A percentile compares a stretch with the other conserved stretches of the same genome.
Conservation (phyloP, 345 rosid genomes). For the Schrenkiella parvula region DNA sequence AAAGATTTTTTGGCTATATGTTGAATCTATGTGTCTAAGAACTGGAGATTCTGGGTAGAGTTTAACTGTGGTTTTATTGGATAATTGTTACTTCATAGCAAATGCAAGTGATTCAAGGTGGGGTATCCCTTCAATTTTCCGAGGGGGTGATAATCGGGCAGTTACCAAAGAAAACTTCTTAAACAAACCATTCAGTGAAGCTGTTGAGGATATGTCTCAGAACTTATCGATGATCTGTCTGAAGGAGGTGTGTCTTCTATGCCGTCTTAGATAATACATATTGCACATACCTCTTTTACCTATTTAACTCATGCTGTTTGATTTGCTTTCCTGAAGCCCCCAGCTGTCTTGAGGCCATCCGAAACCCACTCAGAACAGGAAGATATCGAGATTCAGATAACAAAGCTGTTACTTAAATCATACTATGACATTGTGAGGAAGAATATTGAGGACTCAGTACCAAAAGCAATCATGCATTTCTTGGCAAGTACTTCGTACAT, state of each 20-base stretch:
- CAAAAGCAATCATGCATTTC: conserved; percentile 98
- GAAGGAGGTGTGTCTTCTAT: conserved; percentile 54
- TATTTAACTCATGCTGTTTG: conserved; percentile 19
- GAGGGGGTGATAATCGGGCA: conserved; percentile 59
- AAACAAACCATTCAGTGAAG: conserved; percentile 50
- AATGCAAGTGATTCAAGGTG: conserved; percentile 59
- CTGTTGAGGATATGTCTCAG: conserved; percentile 51
- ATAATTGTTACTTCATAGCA: conserved; percentile 36
- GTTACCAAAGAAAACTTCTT: conserved; percentile 55
- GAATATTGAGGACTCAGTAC: conserved; percentile 81
- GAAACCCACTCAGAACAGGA: conserved; percentile 91
- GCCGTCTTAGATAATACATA: not conserved
- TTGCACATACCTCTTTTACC: not conserved
- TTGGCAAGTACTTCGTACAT: conserved; percentile 45
- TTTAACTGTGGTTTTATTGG: conserved; percentile 23
- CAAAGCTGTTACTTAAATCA: conserved; percentile 77
- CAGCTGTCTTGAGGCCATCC: conserved; percentile 74
- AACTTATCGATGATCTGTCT: conserved; percentile 73
- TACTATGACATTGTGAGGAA: conserved; percentile 95
- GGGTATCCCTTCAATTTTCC: conserved; percentile 91
- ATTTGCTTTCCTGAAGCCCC: conserved; percentile 59
- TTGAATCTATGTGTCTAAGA: not conserved
- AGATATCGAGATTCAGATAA: conserved; percentile 65
- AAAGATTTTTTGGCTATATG: not conserved
- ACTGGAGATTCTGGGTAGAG: not conserved